Base-by-base conservation (phyloP, 345 rosid species). In the Citrus unshiu region DNA sequence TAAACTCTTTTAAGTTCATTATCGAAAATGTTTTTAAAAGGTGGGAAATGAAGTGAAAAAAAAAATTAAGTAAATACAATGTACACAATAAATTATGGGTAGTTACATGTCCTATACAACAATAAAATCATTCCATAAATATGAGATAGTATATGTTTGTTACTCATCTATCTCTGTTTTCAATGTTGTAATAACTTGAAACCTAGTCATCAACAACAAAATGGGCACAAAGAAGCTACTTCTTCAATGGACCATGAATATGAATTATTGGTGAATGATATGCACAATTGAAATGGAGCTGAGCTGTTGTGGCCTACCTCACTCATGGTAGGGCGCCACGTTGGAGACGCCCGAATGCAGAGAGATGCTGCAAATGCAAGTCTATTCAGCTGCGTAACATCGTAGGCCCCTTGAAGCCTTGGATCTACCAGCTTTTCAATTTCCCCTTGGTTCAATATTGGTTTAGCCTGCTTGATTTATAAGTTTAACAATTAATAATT, bases 301-400 rank as follows among this genome's bases (percentile, higher is more conserved):
- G 35, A 32, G 40, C 19, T 57, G 56, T 39, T 32, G 32, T 19
- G 60, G n/a, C 49, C 58, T 85, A 96, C 98, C 98, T 96, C 92
- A 32, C 82, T 90, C 92, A 94, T 94, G 60, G 93, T 89, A 46
- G 97, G 98, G 67, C 99, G 95, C 97, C 91, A 94, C 30, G 77
- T 74, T 57, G 97, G 81, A 24, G 97, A 91, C 46, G 97, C 86
- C 62, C 97, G 80, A 72, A 94, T 96, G 74, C 97, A 96, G 51
- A 96, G 91, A 39, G 99, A 93, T 4, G 98, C 97, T 6, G 94
- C 92, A 19, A 91, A 91, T 56, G 94, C 89, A 76, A 96, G 90
- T 68, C 88, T 88, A 77, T 81, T 88, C 81, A 93, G 88, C 81
- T 91, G 90, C 16, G 81, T 49, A 57, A 81, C 81, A 79, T 94